Conservation (phyloP, 2,329 filamentous ascomycete genomes). For the Stylonectria norvegica region DNA sequence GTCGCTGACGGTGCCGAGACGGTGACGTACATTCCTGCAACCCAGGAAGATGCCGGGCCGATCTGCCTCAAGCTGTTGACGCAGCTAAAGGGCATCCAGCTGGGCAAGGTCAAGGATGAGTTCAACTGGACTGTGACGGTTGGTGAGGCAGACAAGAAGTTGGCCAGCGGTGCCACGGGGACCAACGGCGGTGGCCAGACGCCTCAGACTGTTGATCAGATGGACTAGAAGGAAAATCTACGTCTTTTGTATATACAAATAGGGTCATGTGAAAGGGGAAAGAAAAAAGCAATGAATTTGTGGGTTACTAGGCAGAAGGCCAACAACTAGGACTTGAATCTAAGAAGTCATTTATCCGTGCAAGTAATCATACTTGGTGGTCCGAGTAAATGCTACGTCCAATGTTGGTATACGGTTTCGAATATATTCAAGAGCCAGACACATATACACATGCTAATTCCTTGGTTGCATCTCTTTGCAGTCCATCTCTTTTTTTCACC, state of each 20-base stretch:
- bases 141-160: constrained; percentile 42
- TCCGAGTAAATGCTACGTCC: too few relatives aligned
- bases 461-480: too few relatives aligned
- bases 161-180: constrained; percentile 24
- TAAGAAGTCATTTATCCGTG: too few relatives aligned
- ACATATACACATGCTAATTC: too few relatives aligned
- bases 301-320: too few relatives aligned
- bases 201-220: constrained; percentile 34
- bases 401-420: too few relatives aligned
- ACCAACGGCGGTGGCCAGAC: constrained; percentile 25
- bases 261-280: constrained; percentile 1
- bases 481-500: too few relatives aligned
- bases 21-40: constrained; percentile 52
- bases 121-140: constrained; percentile 67
- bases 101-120: constrained; percentile 71
- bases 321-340: too few relatives aligned
- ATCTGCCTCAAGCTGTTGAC: constrained; percentile 68
- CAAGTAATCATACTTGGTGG: too few relatives aligned
- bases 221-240: constrained; percentile 26
- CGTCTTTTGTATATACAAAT: too few relatives aligned
- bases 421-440: too few relatives aligned
- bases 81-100: constrained; percentile 81
- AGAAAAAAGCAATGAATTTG: too few relatives aligned
- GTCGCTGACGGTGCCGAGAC: constrained; percentile 42
- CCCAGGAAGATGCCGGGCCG: constrained; percentile 67